Conservation (phyloP, 148 eudicot species). For the Cornus kousa region DNA sequence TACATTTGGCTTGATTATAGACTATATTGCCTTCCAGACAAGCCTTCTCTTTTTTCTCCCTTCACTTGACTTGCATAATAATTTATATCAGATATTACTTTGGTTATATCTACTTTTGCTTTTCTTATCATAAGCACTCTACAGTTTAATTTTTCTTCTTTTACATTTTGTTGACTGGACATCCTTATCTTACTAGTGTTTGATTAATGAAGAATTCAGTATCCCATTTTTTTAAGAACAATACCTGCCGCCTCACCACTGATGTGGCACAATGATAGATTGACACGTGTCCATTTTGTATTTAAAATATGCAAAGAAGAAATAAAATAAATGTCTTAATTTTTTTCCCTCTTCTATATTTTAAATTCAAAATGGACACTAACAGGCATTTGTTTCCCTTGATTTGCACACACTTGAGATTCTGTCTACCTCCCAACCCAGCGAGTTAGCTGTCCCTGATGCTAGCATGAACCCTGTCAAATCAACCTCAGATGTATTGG, state of each 20-base stretch:
- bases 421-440: constrained; percentile 30
- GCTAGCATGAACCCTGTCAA: constrained; percentile 37
- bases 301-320: no score
- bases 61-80: no score
- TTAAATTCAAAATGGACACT: no score
- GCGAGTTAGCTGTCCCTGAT: constrained; percentile 49
- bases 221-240: neutral
- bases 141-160: neutral
- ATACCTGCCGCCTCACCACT: no score
- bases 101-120: neutral
- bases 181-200: neutral
- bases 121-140: no score
- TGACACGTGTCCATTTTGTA: no score
- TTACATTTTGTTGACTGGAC: neutral
- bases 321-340: no score
- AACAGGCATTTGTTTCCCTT: constrained; percentile 21
- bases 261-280: no score
- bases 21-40: constrained; percentile 8
- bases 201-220: neutral
- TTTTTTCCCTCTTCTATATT: no score
- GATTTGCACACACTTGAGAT: constrained; percentile 40
- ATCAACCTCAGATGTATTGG: constrained; percentile 38
- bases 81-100: neutral
- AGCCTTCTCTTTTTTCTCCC: no score
- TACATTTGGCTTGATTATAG: no score